Percentiles rank a stretch among this genome's conserved stretches.
phyloP scores from a whole-genome alignment of 2,329 filamentous ascomycete species.

The Pseudogymnoascus sp. region DNA sequence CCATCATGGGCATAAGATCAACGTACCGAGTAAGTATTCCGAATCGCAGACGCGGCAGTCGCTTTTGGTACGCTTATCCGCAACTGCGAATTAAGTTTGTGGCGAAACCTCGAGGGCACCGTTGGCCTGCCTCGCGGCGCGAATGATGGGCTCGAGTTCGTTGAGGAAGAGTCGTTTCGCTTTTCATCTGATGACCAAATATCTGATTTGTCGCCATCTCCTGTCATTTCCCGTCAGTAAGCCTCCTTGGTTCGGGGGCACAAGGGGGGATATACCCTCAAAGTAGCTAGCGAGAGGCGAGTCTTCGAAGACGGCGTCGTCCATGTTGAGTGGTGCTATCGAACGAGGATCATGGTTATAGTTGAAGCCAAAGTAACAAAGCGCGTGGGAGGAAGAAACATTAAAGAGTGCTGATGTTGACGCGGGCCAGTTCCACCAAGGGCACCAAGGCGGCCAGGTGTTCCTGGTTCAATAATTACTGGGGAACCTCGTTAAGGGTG shows the following conservation, averaged over 20 bases:
- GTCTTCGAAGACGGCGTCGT: conserved; percentile 78
- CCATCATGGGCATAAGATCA: conserved; percentile 4
- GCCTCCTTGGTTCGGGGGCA: conserved; percentile 9
- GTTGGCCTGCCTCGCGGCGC: conserved; percentile 49
- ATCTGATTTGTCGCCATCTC: conserved; percentile 11
- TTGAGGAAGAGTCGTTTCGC: conserved; percentile 15
- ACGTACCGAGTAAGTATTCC: conserved; percentile 45
- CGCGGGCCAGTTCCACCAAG: conserved; percentile 1
- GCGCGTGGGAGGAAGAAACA: background rate
- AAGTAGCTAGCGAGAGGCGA: conserved; percentile 84
- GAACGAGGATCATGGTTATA: conserved; percentile 11
- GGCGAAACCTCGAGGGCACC: conserved; percentile 46
- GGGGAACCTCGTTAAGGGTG: conserved; percentile 1
- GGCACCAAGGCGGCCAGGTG: conserved; percentile 3
- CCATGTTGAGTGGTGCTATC: conserved; percentile 47
- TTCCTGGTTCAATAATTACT: conserved; percentile 4
- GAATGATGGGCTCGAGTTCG: conserved; percentile 33
- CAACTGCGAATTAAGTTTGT: conserved; percentile 37
- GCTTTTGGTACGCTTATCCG: conserved; percentile 34
- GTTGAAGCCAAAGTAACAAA: background rate
- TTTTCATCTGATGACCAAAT: background rate
- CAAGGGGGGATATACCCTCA: conserved; percentile 54
- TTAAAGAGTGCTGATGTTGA: conserved; percentile 4
- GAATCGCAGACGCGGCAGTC: conserved; percentile 37
- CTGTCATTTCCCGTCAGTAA: background rate